Percentiles rank a stretch among this genome's conserved stretches.
These are phyloP conservation scores for Ascochyta pisi DNA, from an alignment of 2,329 filamentous ascomycete genomes.

Conservation along the genomic window DNA sequence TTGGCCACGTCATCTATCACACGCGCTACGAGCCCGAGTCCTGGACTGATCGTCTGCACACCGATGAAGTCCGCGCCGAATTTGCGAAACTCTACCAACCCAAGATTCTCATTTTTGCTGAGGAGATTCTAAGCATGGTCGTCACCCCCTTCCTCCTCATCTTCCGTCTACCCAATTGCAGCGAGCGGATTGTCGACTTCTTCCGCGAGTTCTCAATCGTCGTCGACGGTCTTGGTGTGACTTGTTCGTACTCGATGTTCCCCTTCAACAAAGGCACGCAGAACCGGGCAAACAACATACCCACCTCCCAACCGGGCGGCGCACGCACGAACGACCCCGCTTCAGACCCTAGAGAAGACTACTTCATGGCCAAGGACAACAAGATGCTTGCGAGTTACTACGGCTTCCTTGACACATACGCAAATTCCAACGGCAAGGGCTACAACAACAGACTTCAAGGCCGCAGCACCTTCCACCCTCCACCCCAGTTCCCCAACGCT, in stretches of 20 bases:
- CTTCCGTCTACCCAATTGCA: constrained; percentile 84
- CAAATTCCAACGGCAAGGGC: constrained; percentile 33
- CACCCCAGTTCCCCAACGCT: constrained; percentile 75
- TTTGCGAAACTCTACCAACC: constrained; percentile 91
- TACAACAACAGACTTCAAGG: constrained; percentile 53
- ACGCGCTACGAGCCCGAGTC: constrained; percentile 90
- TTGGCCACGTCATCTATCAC: constrained; percentile 88
- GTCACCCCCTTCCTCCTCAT: constrained; percentile 90
- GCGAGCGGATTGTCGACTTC: constrained; percentile 94
- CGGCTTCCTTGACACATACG: constrained; percentile 91
- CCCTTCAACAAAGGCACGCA: constrained; percentile 84
- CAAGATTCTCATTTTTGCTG: constrained; percentile 88
- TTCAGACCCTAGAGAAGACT: constrained; percentile 77
- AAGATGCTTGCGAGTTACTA: constrained; percentile 99
- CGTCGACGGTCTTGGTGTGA: constrained; percentile 92
- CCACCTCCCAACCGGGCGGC: constrained; percentile 46
- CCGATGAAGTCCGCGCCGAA: constrained; percentile 88
- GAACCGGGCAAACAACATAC: constrained; percentile 54
- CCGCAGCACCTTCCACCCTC: constrained; percentile 71
- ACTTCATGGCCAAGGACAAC: constrained; percentile 92
- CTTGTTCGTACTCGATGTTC: constrained; percentile 97
- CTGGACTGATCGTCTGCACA: constrained; percentile 90
- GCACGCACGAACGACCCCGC: constrained; percentile 56
- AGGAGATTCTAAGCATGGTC: constrained; percentile 91
- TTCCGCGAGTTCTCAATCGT: constrained; percentile 98